Percentiles rank a stretch among this genome's conserved stretches.
These are phyloP conservation scores for Orbilia oligospora DNA, from an alignment of 2,329 filamentous ascomycete genomes.

Conservation along the genomic window DNA sequence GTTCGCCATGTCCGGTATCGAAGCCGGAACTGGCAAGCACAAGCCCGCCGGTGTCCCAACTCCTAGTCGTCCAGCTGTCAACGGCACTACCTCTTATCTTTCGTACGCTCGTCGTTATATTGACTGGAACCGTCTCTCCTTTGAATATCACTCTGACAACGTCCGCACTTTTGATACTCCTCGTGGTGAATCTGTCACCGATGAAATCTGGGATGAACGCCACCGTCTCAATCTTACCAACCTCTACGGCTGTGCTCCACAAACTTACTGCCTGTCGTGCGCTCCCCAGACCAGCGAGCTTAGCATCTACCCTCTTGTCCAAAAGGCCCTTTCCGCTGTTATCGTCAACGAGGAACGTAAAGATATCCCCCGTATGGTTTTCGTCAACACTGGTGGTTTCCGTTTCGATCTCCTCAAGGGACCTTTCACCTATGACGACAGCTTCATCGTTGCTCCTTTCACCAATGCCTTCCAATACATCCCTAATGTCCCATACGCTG, in stretches of 20 bases:
- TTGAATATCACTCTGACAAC: slow-evolving; percentile 75
- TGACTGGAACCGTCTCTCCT: slow-evolving; percentile 78
- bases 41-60: slow-evolving; percentile 68
- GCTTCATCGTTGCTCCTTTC: slow-evolving; percentile 90
- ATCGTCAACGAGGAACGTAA: slow-evolving; percentile 74
- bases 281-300: slow-evolving; percentile 79
- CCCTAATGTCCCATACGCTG: slow-evolving; percentile 82
- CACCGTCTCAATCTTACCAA: slow-evolving; percentile 72
- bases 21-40: slow-evolving; percentile 69
- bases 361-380: slow-evolving; percentile 77
- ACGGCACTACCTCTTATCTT: slow-evolving; percentile 66
- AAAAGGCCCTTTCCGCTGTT: slow-evolving; percentile 79
- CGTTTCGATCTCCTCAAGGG: slow-evolving; percentile 97
- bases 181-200: slow-evolving; percentile 69
- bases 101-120: slow-evolving; percentile 75
- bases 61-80: slow-evolving; percentile 67
- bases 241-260: slow-evolving; percentile 75
- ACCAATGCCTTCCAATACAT: slow-evolving; percentile 82
- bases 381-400: slow-evolving; percentile 90
- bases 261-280: slow-evolving; percentile 75
- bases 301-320: slow-evolving; percentile 85
- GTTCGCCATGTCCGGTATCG: slow-evolving; percentile 76
- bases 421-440: slow-evolving; percentile 87
- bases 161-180: slow-evolving; percentile 71
- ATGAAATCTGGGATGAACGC: slow-evolving; percentile 71